Percentiles rank a stretch among this genome's conserved stretches.
These are phyloP conservation scores for Allium fistulosum DNA, from an alignment of 106 monocot genomes.

Conservation along the genomic window DNA sequence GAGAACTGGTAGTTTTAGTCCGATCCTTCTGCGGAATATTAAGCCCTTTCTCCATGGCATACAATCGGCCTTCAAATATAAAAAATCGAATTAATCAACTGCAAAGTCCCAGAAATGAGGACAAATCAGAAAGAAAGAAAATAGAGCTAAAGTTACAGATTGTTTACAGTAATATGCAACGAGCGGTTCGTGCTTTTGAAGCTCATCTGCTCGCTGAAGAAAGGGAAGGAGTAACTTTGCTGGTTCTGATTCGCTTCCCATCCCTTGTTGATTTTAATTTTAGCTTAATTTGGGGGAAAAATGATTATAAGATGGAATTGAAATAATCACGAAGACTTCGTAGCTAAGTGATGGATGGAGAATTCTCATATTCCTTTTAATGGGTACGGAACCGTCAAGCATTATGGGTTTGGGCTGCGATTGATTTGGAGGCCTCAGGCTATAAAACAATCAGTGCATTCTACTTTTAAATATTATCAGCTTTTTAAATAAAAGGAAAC, in stretches of 20 bases:
- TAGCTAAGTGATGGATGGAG: too few relatives aligned
- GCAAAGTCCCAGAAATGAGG: too few relatives aligned
- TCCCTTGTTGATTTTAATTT: background rate
- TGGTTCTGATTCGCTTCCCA: slow-evolving; percentile 83
- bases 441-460: too few relatives aligned
- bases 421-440: too few relatives aligned
- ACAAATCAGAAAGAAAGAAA: background rate
- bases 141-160: slow-evolving; percentile 5
- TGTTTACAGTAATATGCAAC: slow-evolving; percentile 87
- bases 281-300: too few relatives aligned
- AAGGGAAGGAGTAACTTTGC: slow-evolving; percentile 90
- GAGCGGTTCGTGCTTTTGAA: slow-evolving; percentile 98
- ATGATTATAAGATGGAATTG: too few relatives aligned
- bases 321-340: too few relatives aligned
- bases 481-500: too few relatives aligned
- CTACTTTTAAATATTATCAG: too few relatives aligned
- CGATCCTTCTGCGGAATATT: slow-evolving; percentile 84
- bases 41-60: slow-evolving; percentile 86
- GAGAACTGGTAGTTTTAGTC: slow-evolving; percentile 86
- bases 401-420: too few relatives aligned
- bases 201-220: slow-evolving; percentile 93
- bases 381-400: too few relatives aligned
- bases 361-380: too few relatives aligned
- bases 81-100: background rate
- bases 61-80: slow-evolving; percentile 55